phyloP scores from a whole-genome alignment of 1,139 yeast species.

The Taphrina populina region DNA sequence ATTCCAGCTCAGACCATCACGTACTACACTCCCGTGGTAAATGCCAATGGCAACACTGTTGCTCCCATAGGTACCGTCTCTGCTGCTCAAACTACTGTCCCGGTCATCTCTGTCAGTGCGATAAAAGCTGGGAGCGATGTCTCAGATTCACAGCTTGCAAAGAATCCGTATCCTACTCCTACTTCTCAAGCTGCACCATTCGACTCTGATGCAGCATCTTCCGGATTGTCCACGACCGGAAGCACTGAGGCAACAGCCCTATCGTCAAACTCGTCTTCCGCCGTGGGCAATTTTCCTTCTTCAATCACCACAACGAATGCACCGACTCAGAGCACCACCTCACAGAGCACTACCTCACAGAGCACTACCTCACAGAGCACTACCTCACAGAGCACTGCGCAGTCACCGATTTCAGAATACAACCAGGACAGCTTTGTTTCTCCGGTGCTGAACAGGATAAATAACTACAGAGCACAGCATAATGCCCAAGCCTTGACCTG shows the following conservation, averaged over 20 bases:
- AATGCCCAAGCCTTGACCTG: constrained; percentile 19
- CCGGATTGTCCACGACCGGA: not conserved
- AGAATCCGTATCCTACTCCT: too few species aligned
- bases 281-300: not conserved
- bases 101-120: not conserved
- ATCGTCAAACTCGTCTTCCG: too few species aligned
- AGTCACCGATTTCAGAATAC: not conserved
- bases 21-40: constrained; percentile 25
- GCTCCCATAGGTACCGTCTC: constrained; percentile 7
- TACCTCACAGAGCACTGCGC: not conserved
- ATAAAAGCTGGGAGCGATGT: not conserved
- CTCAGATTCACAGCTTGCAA: not conserved
- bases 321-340: not conserved
- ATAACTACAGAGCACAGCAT: constrained; percentile 21
- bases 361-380: not conserved
- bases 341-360: not conserved
- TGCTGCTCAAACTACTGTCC: constrained; percentile 5
- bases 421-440: constrained; percentile 17
- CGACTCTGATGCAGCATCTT: not conserved
- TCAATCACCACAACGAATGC: not conserved
- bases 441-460: constrained; percentile 11
- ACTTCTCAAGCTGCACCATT: not conserved
- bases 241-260: not conserved
- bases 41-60: constrained; percentile 1
- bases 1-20: constrained; percentile 19